These are phyloP conservation scores for Coriaria nepalensis DNA, from an alignment of 306 rosid species.

Conservation along the genomic window DNA sequence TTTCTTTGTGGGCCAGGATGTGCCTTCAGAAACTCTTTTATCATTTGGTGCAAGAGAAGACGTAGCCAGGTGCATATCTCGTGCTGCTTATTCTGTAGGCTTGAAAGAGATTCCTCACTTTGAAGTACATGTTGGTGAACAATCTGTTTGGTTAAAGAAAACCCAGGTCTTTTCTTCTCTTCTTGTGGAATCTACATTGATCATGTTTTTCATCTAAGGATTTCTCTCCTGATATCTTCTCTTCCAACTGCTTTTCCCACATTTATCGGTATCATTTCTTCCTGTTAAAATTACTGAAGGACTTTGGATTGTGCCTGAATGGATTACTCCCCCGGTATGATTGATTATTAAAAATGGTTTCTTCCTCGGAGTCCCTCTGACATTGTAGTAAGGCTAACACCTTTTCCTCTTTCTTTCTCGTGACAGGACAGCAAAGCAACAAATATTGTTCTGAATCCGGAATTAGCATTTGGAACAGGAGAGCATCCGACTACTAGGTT, in stretches of 20 bases:
- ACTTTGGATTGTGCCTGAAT: constrained; percentile 77
- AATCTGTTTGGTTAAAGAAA: constrained; percentile 60
- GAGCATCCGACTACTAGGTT: constrained; percentile 73
- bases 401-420: not conserved
- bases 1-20: constrained; percentile 42
- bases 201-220: not conserved
- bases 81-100: constrained; percentile 70
- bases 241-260: constrained; percentile 4
- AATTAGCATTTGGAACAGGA: constrained; percentile 88
- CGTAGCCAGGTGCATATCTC: constrained; percentile 42
- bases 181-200: not conserved
- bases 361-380: not conserved
- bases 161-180: constrained; percentile 38
- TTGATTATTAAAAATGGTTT: not conserved
- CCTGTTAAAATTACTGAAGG: constrained; percentile 59
- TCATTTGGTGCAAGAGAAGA: constrained; percentile 79
- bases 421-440: constrained; percentile 56
- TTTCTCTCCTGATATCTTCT: not conserved
- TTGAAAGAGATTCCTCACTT: constrained; percentile 56
- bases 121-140: constrained; percentile 48
- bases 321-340: constrained; percentile 70
- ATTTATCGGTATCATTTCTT: constrained; percentile 54
- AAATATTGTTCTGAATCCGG: constrained; percentile 72
- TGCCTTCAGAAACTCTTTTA: constrained; percentile 71
- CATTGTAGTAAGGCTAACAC: not conserved